These are phyloP conservation scores for Starmerella tilneyi DNA, from an alignment of 805 yeast species.

Conservation along the genomic window DNA sequence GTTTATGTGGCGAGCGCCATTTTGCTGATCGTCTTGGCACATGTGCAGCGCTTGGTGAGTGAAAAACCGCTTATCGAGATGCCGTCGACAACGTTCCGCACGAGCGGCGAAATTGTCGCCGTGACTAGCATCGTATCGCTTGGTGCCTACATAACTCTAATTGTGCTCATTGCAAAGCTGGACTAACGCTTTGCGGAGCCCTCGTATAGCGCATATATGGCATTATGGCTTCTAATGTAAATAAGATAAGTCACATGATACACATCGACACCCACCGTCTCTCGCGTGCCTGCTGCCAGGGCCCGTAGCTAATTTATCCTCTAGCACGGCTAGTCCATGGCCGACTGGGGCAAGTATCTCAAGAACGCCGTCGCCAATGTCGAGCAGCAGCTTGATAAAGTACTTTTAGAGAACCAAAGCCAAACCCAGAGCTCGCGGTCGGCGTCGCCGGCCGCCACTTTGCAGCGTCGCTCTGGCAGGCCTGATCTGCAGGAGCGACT, in stretches of 20 bases:
- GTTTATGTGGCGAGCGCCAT: constrained; percentile 55
- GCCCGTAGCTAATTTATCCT: too few species aligned
- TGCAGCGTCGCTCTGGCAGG: constrained; percentile 28
- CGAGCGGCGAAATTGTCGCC: constrained; percentile 55
- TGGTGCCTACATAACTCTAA: constrained; percentile 41
- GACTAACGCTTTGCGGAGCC: too few species aligned
- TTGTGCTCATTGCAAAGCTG: constrained; percentile 32
- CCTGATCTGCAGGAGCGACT: constrained; percentile 75
- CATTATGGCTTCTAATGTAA: too few species aligned
- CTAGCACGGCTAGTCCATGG: too few species aligned
- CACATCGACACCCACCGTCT: too few species aligned
- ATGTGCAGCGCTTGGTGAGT: constrained; percentile 26
- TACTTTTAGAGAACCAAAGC: constrained; percentile 27
- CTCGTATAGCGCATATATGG: too few species aligned
- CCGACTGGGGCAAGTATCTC: constrained; percentile 30
- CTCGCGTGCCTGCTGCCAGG: too few species aligned
- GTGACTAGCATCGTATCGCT: constrained; percentile 43
- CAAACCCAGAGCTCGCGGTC: constrained; percentile 1
- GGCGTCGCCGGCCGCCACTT: not conserved
- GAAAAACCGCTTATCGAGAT: constrained; percentile 33
- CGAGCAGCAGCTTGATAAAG: constrained; percentile 35
- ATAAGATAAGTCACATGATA: too few species aligned
- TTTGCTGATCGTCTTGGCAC: constrained; percentile 35
- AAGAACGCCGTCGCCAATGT: constrained; percentile 37
- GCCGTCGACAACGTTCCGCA: constrained; percentile 39